Evolutionary conservation across 495 filamentous ascomycete genomes (phyloP), one percentile per base, ranked within the genome.

Genomic region (Penicillium chermesinum): DNA sequence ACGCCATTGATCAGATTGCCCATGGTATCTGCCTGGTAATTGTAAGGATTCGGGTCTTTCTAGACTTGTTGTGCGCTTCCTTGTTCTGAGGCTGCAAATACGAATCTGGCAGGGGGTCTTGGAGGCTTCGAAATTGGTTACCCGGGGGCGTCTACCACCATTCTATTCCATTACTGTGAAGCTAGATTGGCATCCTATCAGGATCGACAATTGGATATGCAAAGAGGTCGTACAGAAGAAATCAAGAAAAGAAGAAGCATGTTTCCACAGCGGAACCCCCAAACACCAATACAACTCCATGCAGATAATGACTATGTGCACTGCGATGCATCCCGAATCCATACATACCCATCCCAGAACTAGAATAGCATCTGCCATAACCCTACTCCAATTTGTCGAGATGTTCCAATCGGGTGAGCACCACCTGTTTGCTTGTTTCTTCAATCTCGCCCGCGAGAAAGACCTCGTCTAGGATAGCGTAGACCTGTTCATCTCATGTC

Each of bases 361-460:
- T 27, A 14, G 15, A 48, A 9, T 17, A 34, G 19, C 41, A 32
- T 45, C 15, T n/a, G 35, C 41, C 42, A 38, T 20, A 17, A 14
- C 27, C 30, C 73, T 58, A 98, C 66, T 98, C 93, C 66, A 98
- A 68, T 62, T 98, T 98, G 64, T 98, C 93, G 66, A 98, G 64
- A 74, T 96, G 91, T 63, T 96, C 93, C 66, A 98, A 69, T 63
- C 93, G 69, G 47, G 91, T 96, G 58, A 98, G 69, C 42, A 98
- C 93, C 22, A 98, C 93, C 70, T 96, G 91, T 68, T 97, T 97
- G 62, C 87, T 91, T 37, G 93, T 96, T 76, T 98, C 93, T 72
- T 98, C 88, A 51, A 98, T 89, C 76, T 98, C 93, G 43, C 93
- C 93, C 1, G 93, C 93, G 41, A 98, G 82, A 75, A 88, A 95